These are phyloP conservation scores for Rhizophora apiculata DNA, from an alignment of 345 rosid genomes.

Conservation along the genomic window DNA sequence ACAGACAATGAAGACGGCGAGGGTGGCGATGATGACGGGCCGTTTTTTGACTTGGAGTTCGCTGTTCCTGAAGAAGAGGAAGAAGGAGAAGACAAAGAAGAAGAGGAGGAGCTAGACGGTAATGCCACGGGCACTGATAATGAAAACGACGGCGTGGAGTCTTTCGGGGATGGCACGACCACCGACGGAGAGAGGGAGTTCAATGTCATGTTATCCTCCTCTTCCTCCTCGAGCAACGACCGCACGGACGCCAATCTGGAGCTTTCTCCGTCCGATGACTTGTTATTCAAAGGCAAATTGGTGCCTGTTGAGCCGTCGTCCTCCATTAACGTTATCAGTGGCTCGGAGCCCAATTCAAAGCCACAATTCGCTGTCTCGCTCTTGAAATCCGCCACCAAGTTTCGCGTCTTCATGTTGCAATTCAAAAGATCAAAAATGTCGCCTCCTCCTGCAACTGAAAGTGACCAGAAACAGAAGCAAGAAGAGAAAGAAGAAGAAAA, in stretches of 20 bases:
- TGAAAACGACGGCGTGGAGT: constrained; percentile 21
- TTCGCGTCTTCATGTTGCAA: constrained; percentile 70
- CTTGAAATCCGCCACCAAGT: constrained; percentile 76
- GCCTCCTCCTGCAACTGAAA: not conserved
- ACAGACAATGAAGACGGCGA: constrained; percentile 27
- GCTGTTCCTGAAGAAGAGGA: constrained; percentile 58
- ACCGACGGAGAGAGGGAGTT: constrained; percentile 44
- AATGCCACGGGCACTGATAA: constrained; percentile 18
- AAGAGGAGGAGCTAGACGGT: constrained; percentile 19
- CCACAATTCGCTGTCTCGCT: constrained; percentile 60
- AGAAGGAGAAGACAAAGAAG: constrained; percentile 23
- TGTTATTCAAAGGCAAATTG: constrained; percentile 69
- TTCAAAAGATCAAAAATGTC: constrained; percentile 46
- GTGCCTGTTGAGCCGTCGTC: constrained; percentile 51
- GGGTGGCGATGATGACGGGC: constrained; percentile 66
- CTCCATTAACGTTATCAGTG: constrained; percentile 20
- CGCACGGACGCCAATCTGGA: constrained; percentile 40
- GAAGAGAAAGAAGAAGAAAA: constrained; percentile 25
- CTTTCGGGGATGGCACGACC: not conserved
- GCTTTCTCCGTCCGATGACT: constrained; percentile 67
- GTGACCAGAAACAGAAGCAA: constrained; percentile 9
- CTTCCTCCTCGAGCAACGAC: constrained; percentile 57
- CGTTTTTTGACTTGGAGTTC: constrained; percentile 89
- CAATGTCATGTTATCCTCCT: constrained; percentile 60
- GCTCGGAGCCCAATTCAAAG: constrained; percentile 42